Percentiles rank a stretch among this genome's conserved stretches.
Evolutionary conservation across 805 yeast genomes (phyloP).

Genomic region (Spathaspora hagerdaliae): DNA sequence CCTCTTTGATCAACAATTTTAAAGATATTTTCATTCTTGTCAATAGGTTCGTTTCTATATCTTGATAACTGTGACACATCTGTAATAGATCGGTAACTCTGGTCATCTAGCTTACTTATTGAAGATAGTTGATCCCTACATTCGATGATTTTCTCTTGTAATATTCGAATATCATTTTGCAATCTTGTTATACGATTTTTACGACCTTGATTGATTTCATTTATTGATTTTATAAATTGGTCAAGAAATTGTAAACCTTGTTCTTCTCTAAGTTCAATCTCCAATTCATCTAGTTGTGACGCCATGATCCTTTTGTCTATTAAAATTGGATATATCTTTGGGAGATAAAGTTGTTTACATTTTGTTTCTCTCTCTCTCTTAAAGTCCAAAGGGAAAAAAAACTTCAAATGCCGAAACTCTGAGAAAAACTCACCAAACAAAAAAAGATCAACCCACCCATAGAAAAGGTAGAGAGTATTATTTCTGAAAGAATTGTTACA

Average conservation of each 20-base stretch:
- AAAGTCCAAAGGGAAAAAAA: too few relatives aligned
- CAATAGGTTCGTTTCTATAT: neutral
- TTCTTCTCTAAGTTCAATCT: too few relatives aligned
- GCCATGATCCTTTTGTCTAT: too few relatives aligned
- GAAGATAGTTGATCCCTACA: constrained; percentile 14
- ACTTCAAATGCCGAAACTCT: too few relatives aligned
- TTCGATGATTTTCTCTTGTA: constrained; percentile 8
- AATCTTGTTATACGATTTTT: constrained; percentile 15
- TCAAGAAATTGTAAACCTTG: neutral
- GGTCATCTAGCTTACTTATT: constrained; percentile 18
- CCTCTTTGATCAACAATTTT: neutral
- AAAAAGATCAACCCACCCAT: too few relatives aligned
- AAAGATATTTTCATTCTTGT: constrained; percentile 1
- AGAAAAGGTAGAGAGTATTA: too few relatives aligned
- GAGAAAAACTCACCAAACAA: too few relatives aligned
- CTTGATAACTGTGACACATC: neutral
- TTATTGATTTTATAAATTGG: constrained; percentile 27
- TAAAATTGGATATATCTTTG: too few relatives aligned
- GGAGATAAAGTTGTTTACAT: too few relatives aligned
- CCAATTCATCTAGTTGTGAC: too few relatives aligned
- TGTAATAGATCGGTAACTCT: constrained; percentile 14
- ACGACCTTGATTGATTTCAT: constrained; percentile 26
- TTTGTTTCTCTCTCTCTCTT: too few relatives aligned
- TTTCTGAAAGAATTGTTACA: too few relatives aligned
- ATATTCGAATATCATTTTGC: constrained; percentile 6